A percentile compares a stretch with the other conserved stretches of the same genome.
These are phyloP conservation scores for Phyllostachys edulis DNA, from an alignment of 176 grass and related monocot species.

Conservation along the genomic window DNA sequence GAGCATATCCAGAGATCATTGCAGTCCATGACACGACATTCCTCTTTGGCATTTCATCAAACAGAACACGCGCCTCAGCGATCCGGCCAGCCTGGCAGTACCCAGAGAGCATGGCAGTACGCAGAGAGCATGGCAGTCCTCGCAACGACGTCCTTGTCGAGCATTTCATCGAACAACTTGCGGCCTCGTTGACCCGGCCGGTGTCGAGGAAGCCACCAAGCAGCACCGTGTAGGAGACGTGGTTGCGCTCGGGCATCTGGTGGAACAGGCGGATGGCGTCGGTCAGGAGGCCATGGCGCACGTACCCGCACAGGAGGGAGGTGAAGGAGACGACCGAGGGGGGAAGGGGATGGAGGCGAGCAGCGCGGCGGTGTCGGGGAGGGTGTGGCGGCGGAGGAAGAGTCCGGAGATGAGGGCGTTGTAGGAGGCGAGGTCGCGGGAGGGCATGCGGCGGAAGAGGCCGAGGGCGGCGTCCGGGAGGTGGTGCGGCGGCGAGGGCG, in stretches of 20 bases:
- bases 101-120: too few relatives aligned
- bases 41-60: slow-evolving; percentile 72
- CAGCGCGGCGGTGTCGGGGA: slow-evolving; percentile 45
- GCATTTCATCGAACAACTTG: slow-evolving; percentile 64
- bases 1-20: slow-evolving; percentile 59
- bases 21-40: slow-evolving; percentile 80
- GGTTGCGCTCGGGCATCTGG: slow-evolving; percentile 74
- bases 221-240: slow-evolving; percentile 67
- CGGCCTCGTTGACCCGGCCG: slow-evolving; percentile 52
- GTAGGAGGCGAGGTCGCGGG: slow-evolving; percentile 62
- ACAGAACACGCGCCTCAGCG: slow-evolving; percentile 48
- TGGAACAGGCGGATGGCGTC: slow-evolving; percentile 59
- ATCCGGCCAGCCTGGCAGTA: slow-evolving; percentile 50
- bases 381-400: slow-evolving; percentile 35
- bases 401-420: slow-evolving; percentile 68
- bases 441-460: too few relatives aligned
- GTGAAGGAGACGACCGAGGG: slow-evolving; percentile 67
- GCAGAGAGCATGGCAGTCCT: slow-evolving; percentile 61
- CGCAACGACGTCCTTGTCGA: slow-evolving; percentile 62
- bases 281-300: slow-evolving; percentile 49
- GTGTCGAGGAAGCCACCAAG: slow-evolving; percentile 49
- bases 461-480: too few relatives aligned
- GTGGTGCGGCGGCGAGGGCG: too few relatives aligned
- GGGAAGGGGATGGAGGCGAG: slow-evolving; percentile 61
- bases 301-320: slow-evolving; percentile 62